Conservation (phyloP, 176 grass and related monocot species). For the Chrysopogon serrulatus region DNA sequence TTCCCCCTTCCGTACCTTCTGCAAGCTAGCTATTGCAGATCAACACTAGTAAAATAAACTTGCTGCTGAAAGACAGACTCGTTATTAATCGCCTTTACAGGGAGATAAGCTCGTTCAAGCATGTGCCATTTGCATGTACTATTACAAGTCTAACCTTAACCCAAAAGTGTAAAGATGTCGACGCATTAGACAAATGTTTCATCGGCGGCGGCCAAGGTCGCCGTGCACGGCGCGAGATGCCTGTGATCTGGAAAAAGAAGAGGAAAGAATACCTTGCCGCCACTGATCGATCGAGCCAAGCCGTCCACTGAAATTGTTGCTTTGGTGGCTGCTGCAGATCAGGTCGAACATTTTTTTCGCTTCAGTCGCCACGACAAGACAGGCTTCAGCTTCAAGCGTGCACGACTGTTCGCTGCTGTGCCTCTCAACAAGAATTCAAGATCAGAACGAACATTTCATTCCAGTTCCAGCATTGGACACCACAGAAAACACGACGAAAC, state of each 20-base stretch:
- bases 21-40: background rate
- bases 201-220: background rate
- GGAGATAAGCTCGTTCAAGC: background rate
- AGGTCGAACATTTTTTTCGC: background rate
- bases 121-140: background rate
- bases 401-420: background rate
- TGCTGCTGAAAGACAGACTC: background rate
- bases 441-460: background rate
- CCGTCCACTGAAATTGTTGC: background rate
- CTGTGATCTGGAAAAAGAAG: background rate
- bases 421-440: background rate
- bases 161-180: background rate
- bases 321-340: background rate
- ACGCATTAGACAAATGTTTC: background rate
- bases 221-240: background rate
- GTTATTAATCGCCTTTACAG: background rate
- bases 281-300: background rate
- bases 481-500: background rate
- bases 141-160: background rate
- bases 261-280: background rate
- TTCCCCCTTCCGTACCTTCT: background rate
- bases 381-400: slow-evolving; percentile 16
- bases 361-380: background rate
- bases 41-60: background rate
- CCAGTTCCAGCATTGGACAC: background rate